A percentile compares a stretch with the other conserved stretches of the same genome.
phyloP scores from a whole-genome alignment of 116 monocot species.

The Trichopus zeylanicus region DNA sequence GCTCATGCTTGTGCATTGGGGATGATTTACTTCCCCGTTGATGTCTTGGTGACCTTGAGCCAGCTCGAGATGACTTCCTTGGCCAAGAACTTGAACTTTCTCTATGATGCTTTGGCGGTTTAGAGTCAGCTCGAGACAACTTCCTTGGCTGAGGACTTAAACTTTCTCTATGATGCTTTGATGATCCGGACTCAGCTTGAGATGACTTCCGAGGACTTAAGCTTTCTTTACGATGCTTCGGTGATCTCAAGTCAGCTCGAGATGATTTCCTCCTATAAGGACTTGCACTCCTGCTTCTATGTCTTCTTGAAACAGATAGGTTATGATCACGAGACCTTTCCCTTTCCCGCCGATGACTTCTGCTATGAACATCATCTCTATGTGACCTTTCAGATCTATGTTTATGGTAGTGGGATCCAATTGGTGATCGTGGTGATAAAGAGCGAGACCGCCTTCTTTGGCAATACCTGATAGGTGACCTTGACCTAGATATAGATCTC shows the following conservation, averaged over 20 bases:
- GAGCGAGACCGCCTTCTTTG: slow-evolving; percentile 62
- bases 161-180: slow-evolving; percentile 49
- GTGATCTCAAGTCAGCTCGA: slow-evolving; percentile 46
- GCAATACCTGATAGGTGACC: slow-evolving; percentile 76
- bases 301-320: slow-evolving; percentile 53
- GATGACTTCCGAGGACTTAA: slow-evolving; percentile 55
- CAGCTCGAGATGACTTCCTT: slow-evolving; percentile 41
- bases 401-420: slow-evolving; percentile 31
- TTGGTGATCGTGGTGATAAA: slow-evolving; percentile 62
- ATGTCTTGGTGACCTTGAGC: slow-evolving; percentile 54
- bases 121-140: slow-evolving; percentile 40
- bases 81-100: slow-evolving; percentile 54
- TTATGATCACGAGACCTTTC: slow-evolving; percentile 56
- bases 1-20: slow-evolving; percentile 21
- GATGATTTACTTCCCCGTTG: slow-evolving; percentile 49
- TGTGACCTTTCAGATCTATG: slow-evolving; percentile 41
- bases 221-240: slow-evolving; percentile 48
- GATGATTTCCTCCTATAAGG: slow-evolving; percentile 43
- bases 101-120: slow-evolving; percentile 47
- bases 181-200: slow-evolving; percentile 46
- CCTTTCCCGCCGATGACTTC: slow-evolving; percentile 36
- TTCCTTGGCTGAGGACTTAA: slow-evolving; percentile 49
- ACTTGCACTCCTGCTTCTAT: slow-evolving; percentile 61
- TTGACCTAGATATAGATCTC: slow-evolving; percentile 70
- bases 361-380: slow-evolving; percentile 53